phyloP scores from a whole-genome alignment of 2,329 filamentous ascomycete genomes.

The Waltergamsia citrina region DNA sequence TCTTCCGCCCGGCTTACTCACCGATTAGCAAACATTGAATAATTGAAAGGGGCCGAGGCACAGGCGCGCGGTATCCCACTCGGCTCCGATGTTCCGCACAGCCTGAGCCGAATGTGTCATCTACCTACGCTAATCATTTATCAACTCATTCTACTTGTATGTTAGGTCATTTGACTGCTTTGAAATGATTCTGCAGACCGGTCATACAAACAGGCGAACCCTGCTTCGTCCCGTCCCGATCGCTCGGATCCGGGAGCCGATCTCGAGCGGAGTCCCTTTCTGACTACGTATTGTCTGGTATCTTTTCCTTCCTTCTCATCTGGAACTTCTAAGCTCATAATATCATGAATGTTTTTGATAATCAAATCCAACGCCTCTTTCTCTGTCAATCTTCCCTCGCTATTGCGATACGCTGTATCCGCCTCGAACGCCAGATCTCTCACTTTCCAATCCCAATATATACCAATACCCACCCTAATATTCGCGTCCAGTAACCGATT shows the following conservation, averaged over 20 bases:
- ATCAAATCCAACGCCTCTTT: constrained; percentile 47
- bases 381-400: constrained; percentile 41
- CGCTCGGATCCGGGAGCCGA: constrained; percentile 44
- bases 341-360: constrained; percentile 44
- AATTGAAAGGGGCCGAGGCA: too few relatives aligned
- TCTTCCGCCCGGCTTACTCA: too few relatives aligned
- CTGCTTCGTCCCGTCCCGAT: constrained; percentile 29
- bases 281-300: constrained; percentile 47
- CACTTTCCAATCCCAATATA: constrained; percentile 53
- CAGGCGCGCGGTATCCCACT: neutral
- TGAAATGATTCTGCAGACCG: neutral
- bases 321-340: constrained; percentile 37
- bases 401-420: constrained; percentile 49
- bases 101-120: too few relatives aligned
- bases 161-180: too few relatives aligned
- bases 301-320: constrained; percentile 16
- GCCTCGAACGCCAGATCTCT: constrained; percentile 51
- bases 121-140: too few relatives aligned
- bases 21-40: too few relatives aligned
- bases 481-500: constrained; percentile 49
- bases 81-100: too few relatives aligned
- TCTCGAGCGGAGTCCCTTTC: constrained; percentile 54
- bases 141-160: too few relatives aligned
- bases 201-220: constrained; percentile 24
- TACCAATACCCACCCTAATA: constrained; percentile 46